Conservation (phyloP, 306 rosid species). For the Alnus rubra region DNA sequence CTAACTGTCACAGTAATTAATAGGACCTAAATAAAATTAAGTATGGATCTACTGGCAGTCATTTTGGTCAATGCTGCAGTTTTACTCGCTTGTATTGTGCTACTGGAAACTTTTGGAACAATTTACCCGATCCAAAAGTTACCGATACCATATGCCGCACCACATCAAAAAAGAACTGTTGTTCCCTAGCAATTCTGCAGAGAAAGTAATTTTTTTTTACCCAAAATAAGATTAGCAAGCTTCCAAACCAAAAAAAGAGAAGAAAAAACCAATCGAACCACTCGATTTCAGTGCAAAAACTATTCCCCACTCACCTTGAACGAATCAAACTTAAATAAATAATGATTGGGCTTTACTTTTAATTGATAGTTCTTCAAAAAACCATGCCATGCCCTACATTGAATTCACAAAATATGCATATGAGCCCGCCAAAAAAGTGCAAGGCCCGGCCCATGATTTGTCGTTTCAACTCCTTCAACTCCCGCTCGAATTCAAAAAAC, state of each 20-base stretch:
- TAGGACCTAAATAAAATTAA: too few relatives aligned
- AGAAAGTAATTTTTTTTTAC: slow-evolving; percentile 24
- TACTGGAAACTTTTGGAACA: slow-evolving; percentile 1
- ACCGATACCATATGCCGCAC: background rate
- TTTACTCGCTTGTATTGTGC: slow-evolving; percentile 54
- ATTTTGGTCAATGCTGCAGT: slow-evolving; percentile 77
- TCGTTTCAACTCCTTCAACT: background rate
- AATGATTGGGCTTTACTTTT: too few relatives aligned
- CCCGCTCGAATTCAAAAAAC: slow-evolving; percentile 67
- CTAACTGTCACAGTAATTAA: too few relatives aligned
- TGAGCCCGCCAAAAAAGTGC: background rate
- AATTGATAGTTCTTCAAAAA: too few relatives aligned
- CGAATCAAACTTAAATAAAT: too few relatives aligned
- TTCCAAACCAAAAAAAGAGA: too few relatives aligned
- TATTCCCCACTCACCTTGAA: too few relatives aligned
- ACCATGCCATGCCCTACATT: too few relatives aligned
- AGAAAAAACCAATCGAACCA: too few relatives aligned
- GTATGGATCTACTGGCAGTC: slow-evolving; percentile 34
- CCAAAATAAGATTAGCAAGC: slow-evolving; percentile 40
- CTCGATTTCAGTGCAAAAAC: too few relatives aligned
- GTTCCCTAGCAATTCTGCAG: background rate
- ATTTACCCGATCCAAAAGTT: background rate
- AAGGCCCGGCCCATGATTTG: slow-evolving; percentile 1
- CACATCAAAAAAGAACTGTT: background rate
- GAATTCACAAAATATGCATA: too few relatives aligned